Percentiles rank a stretch among this genome's conserved stretches.
Conservation (phyloP, 1,284 basidiomycete species). For the Cryptococcus sp. region DNA sequence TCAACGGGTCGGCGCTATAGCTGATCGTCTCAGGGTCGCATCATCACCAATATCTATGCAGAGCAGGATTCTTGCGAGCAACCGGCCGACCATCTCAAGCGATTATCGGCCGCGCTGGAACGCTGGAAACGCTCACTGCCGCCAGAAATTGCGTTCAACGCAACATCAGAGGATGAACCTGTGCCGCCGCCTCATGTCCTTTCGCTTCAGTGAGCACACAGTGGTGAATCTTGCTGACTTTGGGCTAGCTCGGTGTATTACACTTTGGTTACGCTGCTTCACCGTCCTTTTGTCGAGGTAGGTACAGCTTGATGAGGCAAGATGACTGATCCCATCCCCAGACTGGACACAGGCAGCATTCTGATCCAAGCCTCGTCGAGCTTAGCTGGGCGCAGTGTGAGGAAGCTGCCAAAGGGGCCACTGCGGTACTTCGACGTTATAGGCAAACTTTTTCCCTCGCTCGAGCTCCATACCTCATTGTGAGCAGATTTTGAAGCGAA, state of each 20-base stretch:
- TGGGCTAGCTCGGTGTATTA: conserved; percentile 33
- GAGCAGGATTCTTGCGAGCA: conserved; percentile 22
- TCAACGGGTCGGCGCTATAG: conserved; percentile 4
- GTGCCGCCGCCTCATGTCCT: conserved; percentile 39
- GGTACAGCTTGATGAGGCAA: conserved; percentile 1
- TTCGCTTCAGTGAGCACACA: conserved; percentile 30
- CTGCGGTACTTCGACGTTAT: conserved; percentile 28
- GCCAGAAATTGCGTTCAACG: conserved; percentile 20
- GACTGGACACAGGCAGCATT: conserved; percentile 4
- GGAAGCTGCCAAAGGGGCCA: conserved; percentile 36
- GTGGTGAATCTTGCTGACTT: not conserved
- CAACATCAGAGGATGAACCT: conserved; percentile 15
- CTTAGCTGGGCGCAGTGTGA: conserved; percentile 36
- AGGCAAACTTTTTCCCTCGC: conserved; percentile 36
- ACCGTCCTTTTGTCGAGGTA: conserved; percentile 42
- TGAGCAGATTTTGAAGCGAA: conserved; percentile 3
- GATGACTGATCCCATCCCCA: no score
- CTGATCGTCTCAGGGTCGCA: conserved; percentile 19
- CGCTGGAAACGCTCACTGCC: conserved; percentile 20
- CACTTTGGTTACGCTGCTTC: conserved; percentile 38
- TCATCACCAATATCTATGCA: conserved; percentile 30
- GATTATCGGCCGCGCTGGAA: conserved; percentile 20
- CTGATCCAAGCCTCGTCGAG: conserved; percentile 17
- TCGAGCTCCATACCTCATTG: conserved; percentile 43
- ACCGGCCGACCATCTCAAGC: conserved; percentile 14